Percentiles rank a stretch among this genome's conserved stretches.
These are phyloP conservation scores for Xylaria nigripes DNA, from an alignment of 495 filamentous ascomycete species.

Conservation along the genomic window DNA sequence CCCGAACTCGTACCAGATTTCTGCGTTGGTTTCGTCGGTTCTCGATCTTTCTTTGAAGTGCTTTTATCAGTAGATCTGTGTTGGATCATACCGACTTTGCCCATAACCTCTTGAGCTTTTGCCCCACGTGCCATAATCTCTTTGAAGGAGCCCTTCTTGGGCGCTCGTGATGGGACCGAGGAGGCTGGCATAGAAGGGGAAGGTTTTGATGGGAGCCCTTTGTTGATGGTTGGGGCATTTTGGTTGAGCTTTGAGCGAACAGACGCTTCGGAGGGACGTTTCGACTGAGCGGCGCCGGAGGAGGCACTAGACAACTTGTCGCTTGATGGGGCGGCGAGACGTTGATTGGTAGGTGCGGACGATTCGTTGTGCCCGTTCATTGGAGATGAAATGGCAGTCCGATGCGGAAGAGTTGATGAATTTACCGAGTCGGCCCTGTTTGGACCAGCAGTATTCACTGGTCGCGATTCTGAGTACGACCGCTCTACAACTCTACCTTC, in stretches of 20 bases:
- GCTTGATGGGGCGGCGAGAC: constrained; percentile 13
- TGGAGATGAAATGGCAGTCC: constrained; percentile 19
- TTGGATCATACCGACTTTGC: constrained; percentile 46
- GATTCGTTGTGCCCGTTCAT: constrained; percentile 21
- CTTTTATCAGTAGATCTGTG: constrained; percentile 45
- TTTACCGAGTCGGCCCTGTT: constrained; percentile 3
- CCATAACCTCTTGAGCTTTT: constrained; percentile 40
- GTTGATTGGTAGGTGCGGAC: constrained; percentile 16
- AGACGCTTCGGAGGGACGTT: constrained; percentile 4
- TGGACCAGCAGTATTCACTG: constrained; percentile 13
- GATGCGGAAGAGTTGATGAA: constrained; percentile 22
- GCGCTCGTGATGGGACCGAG: constrained; percentile 30
- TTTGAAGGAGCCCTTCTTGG: constrained; percentile 57
- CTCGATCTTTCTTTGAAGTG: constrained; percentile 39
- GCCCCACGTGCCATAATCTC: constrained; percentile 62
- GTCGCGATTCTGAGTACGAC: constrained; percentile 11
- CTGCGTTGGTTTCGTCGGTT: constrained; percentile 31
- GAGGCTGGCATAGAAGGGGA: constrained; percentile 20
- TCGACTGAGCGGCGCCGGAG: constrained; percentile 13
- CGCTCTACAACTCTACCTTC: constrained; percentile 20
- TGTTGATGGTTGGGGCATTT: constrained; percentile 11
- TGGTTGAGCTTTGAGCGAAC: constrained; percentile 16
- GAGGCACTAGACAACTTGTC: constrained; percentile 5
- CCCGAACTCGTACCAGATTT: constrained; percentile 12
- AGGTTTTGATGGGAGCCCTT: constrained; percentile 15